Percentiles rank a stretch among this genome's conserved stretches.
These are phyloP conservation scores for Sphaerobolus stellatus DNA, from an alignment of 1,284 basidiomycete species.

Conservation along the genomic window DNA sequence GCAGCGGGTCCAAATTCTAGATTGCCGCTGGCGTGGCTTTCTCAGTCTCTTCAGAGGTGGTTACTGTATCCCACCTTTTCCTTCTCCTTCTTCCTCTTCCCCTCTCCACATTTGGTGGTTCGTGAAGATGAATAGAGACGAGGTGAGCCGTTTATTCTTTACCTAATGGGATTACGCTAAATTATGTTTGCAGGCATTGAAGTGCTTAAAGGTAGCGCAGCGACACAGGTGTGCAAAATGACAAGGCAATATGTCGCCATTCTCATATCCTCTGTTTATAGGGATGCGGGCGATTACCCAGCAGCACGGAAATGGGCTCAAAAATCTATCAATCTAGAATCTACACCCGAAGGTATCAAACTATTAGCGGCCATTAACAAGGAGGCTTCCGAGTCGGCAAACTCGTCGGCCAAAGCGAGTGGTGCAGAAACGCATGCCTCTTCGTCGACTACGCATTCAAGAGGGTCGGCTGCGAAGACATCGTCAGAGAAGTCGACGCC, in stretches of 20 bases:
- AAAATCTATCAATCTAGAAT: slow-evolving; percentile 85
- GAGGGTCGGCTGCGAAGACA: slow-evolving; percentile 36
- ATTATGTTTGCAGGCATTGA: slow-evolving; percentile 4
- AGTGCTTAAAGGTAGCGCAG: slow-evolving; percentile 12
- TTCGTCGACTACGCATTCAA: slow-evolving; percentile 60
- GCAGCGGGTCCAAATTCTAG: too few relatives aligned
- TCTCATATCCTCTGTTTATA: slow-evolving; percentile 38
- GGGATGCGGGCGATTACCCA: slow-evolving; percentile 66
- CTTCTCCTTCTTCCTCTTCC: background rate
- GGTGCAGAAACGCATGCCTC: slow-evolving; percentile 68
- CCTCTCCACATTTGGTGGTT: background rate
- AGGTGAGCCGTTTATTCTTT: background rate
- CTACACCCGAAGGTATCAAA: slow-evolving; percentile 75
- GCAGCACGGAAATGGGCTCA: slow-evolving; percentile 88
- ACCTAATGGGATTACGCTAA: background rate
- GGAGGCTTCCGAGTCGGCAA: slow-evolving; percentile 36
- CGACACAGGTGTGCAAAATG: slow-evolving; percentile 5
- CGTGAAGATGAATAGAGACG: slow-evolving; percentile 15
- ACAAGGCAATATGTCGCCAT: background rate
- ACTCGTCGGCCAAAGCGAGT: slow-evolving; percentile 41
- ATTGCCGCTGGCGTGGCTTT: background rate
- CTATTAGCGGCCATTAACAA: slow-evolving; percentile 61
- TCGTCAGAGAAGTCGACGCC: slow-evolving; percentile 27
- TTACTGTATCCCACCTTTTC: background rate
- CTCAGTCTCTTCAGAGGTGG: background rate